phyloP scores from a whole-genome alignment of 2,329 filamentous ascomycete species.

The Nothophaeocryptopus gaeumannii region DNA sequence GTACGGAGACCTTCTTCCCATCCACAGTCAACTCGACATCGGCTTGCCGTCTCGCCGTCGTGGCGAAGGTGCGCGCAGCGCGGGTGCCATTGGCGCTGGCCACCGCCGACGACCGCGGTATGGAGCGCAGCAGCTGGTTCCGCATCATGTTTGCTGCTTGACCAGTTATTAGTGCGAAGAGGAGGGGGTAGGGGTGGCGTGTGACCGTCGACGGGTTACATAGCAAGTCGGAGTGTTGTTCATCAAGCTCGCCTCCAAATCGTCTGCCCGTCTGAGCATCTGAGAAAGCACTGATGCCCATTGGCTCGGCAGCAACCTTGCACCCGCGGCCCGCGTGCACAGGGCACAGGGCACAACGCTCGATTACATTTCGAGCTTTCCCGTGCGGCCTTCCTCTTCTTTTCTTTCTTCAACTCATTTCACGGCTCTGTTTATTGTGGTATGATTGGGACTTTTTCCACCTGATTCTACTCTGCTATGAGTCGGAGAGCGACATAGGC shows the following conservation, averaged over 20 bases:
- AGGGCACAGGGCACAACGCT: neutral
- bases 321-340: constrained; percentile 13
- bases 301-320: constrained; percentile 19
- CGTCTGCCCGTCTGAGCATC: too few relatives aligned
- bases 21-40: constrained; percentile 96
- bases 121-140: constrained; percentile 62
- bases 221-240: constrained; percentile 16
- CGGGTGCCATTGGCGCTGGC: constrained; percentile 40
- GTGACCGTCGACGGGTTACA: constrained; percentile 14
- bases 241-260: neutral
- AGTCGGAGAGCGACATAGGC: constrained; percentile 59
- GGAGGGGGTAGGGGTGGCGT: constrained; percentile 9
- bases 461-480: constrained; percentile 61
- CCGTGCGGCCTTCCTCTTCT: constrained; percentile 13
- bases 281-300: constrained; percentile 9
- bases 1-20: constrained; percentile 96
- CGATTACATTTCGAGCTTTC: constrained; percentile 4
- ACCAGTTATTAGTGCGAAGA: constrained; percentile 20
- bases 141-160: constrained; percentile 54
- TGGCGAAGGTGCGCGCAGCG: constrained; percentile 76
- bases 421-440: constrained; percentile 66
- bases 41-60: constrained; percentile 72
- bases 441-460: constrained; percentile 44
- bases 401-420: constrained; percentile 53
- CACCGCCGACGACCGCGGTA: constrained; percentile 54